Evolutionary conservation across 2,329 filamentous ascomycete species (phyloP), one percentile per base, ranked within the genome.

Genomic region (Emmonsiellopsis sp.): DNA sequence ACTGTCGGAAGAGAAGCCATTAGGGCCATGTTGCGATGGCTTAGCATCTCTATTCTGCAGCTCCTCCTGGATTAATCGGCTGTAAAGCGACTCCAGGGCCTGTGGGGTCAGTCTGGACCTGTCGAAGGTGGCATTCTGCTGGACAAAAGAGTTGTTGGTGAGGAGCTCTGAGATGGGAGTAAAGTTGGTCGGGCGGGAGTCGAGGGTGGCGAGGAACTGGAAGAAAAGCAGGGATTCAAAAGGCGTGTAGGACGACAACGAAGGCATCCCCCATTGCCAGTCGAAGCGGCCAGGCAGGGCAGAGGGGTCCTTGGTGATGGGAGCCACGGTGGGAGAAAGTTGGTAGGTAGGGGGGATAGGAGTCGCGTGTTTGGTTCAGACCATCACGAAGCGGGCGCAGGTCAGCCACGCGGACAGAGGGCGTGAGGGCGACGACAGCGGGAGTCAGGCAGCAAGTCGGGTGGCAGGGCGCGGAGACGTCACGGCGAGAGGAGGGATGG

Each of bases 211-310:
- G 59, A 94, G 79, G 57, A 85, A 85, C 72, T 92, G 88, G 74
- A 93, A 92, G 65, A 95, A 80, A 61, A 93, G 81, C 57, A 94
- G 79, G 66, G 85, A 87, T 79, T 95, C 90, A 76, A 94, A 86
- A 62, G 85, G 82, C 67, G 89, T 92, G 73, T 93, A 91, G 65
- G 79, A 76, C 66, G 82, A 78, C 70, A 77, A 66, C 69, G 76
- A 75, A 73, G 76, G 78, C 79, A 82, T 83, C 69, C 75, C 77
- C 70, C 70, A 72, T 72, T 68, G 66, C 66, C 67, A 62, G 65
- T 64, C 62, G 57, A 59, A 59, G 62, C 63, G 68, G 68, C 68
- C 64, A 65, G 65, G 65, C 63, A 67, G 64, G 62, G 65, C 57
- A 52, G 45, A 53, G 50, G 44, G 50, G 50, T 58, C 52, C 59